phyloP scores from a whole-genome alignment of 495 filamentous ascomycete genomes.

The Trypethelium eluteriae region DNA sequence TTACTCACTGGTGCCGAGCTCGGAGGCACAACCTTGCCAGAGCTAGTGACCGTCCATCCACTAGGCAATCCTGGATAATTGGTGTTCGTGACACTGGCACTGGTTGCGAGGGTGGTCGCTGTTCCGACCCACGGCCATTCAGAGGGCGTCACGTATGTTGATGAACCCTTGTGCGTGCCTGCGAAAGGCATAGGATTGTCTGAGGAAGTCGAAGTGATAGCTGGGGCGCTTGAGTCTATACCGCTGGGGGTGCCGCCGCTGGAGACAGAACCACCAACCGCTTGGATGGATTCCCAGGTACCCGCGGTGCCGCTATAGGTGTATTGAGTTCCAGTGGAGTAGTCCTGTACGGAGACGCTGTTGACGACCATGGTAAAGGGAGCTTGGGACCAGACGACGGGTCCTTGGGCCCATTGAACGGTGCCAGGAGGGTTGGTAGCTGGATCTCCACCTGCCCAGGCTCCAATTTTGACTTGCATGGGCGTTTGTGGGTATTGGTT shows the following conservation, averaged over 20 bases:
- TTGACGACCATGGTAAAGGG: slow-evolving; percentile 83
- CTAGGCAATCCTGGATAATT: slow-evolving; percentile 52
- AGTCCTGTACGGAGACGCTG: slow-evolving; percentile 70
- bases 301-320: slow-evolving; percentile 68
- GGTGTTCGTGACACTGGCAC: slow-evolving; percentile 36
- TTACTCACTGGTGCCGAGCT: slow-evolving; percentile 46
- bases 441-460: slow-evolving; percentile 80
- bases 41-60: slow-evolving; percentile 67
- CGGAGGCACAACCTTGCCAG: slow-evolving; percentile 59
- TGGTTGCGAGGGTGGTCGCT: slow-evolving; percentile 35
- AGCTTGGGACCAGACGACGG: slow-evolving; percentile 67
- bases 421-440: slow-evolving; percentile 60
- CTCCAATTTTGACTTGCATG: slow-evolving; percentile 73
- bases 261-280: slow-evolving; percentile 63
- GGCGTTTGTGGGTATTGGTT: slow-evolving; percentile 76
- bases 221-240: slow-evolving; percentile 42
- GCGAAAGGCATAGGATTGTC: slow-evolving; percentile 54
- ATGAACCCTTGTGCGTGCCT: slow-evolving; percentile 53
- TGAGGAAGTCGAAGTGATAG: slow-evolving; percentile 48
- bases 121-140: slow-evolving; percentile 55
- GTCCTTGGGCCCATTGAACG: slow-evolving; percentile 80
- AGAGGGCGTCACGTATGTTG: slow-evolving; percentile 44
- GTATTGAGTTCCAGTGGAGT: slow-evolving; percentile 81
- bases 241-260: slow-evolving; percentile 41
- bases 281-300: slow-evolving; percentile 68